phyloP scores from a whole-genome alignment of 2,329 filamentous ascomycete genomes.

The Lecanicillium sp. region DNA sequence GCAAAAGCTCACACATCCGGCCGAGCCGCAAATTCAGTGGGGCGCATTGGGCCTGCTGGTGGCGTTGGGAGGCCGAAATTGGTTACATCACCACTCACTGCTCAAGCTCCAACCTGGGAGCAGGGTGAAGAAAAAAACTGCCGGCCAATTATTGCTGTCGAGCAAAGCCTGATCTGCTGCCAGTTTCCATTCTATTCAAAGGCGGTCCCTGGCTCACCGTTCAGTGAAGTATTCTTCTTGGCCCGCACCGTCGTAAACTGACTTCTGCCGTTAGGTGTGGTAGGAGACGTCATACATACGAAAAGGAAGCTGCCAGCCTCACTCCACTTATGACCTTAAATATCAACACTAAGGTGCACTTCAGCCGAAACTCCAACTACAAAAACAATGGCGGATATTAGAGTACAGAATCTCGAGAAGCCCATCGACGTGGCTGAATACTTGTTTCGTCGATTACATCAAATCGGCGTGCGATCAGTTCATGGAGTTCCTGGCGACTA shows the following conservation, averaged over 20 bases:
- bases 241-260: too few relatives aligned
- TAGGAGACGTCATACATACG: too few relatives aligned
- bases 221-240: too few relatives aligned
- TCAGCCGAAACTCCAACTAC: slow-evolving; percentile 18
- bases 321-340: too few relatives aligned
- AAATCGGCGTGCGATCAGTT: slow-evolving; percentile 59
- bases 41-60: not conserved
- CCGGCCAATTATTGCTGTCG: too few relatives aligned
- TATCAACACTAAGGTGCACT: too few relatives aligned
- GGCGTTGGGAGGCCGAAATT: not conserved
- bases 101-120: not conserved
- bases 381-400: slow-evolving; percentile 31
- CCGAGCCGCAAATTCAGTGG: slow-evolving; percentile 7
- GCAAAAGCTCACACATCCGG: slow-evolving; percentile 1
- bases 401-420: slow-evolving; percentile 38
- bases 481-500: slow-evolving; percentile 70
- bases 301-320: too few relatives aligned
- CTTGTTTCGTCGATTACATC: slow-evolving; percentile 57
- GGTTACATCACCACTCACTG: slow-evolving; percentile 10
- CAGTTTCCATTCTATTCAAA: too few relatives aligned
- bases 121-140: not conserved
- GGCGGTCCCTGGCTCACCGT: too few relatives aligned
- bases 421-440: slow-evolving; percentile 60
- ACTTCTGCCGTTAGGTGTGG: too few relatives aligned
- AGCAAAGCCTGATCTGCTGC: too few relatives aligned